Evolutionary conservation across 768 basidiomycete genomes (phyloP).

Genomic region (Coprinellus micaceus): DNA sequence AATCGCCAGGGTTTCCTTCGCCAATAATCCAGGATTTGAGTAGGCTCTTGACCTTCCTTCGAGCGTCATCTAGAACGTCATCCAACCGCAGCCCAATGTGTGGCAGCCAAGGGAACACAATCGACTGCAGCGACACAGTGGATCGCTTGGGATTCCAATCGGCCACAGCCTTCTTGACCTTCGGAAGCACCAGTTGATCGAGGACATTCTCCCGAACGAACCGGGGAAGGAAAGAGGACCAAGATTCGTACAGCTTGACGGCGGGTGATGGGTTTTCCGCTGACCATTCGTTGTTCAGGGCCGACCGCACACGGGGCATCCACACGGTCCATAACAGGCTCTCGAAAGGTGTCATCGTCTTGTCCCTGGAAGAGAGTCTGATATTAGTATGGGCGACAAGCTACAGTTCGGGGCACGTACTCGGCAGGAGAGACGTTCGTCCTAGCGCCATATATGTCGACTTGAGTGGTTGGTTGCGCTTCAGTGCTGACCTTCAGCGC

Average conservation of each 20-base stretch:
- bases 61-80: constrained; percentile 80
- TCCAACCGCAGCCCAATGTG: constrained; percentile 81
- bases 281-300: constrained; percentile 93
- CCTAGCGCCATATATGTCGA: constrained; percentile 57
- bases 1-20: constrained; percentile 73
- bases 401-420: constrained; percentile 28
- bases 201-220: constrained; percentile 95
- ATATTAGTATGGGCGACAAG: constrained; percentile 2
- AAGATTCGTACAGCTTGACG: constrained; percentile 80
- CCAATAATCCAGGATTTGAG: constrained; percentile 71
- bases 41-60: constrained; percentile 77
- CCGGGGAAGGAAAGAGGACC: constrained; percentile 81
- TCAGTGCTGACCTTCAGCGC: constrained; percentile 61
- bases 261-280: constrained; percentile 70
- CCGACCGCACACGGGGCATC: constrained; percentile 91
- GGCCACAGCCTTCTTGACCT: constrained; percentile 77
- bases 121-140: constrained; percentile 59
- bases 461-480: constrained; percentile 38
- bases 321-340: constrained; percentile 91
- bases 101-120: constrained; percentile 96
- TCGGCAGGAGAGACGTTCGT: constrained; percentile 27
- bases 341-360: constrained; percentile 92
- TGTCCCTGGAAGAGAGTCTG: constrained; percentile 36
- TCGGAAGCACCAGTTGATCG: constrained; percentile 93
- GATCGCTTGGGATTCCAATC: constrained; percentile 74